Evolutionary conservation across 2,329 filamentous ascomycete genomes (phyloP).

Genomic region (Calonectria naviculata): DNA sequence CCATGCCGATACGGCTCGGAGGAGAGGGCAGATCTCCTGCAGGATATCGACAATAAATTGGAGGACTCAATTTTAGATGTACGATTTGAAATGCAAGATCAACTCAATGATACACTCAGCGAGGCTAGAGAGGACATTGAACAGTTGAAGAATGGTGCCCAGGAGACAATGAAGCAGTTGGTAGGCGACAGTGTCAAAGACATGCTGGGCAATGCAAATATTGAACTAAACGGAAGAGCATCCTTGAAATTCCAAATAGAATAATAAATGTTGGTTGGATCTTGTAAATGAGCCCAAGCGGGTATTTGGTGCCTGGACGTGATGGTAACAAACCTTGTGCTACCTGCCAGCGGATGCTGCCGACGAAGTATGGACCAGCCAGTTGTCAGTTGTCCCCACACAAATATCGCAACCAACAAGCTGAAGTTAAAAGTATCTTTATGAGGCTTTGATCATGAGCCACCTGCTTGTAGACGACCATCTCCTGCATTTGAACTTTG

Average conservation of each 20-base stretch:
- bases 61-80: not conserved
- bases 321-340: too few species aligned
- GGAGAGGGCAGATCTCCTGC: not conserved
- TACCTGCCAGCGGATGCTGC: too few species aligned
- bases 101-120: not conserved
- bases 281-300: not conserved
- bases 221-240: not conserved
- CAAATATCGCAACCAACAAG: too few species aligned
- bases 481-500: too few species aligned
- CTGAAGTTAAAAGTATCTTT: too few species aligned
- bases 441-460: too few species aligned
- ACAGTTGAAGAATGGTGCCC: not conserved
- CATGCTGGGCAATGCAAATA: not conserved
- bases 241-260: not conserved
- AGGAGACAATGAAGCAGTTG: not conserved
- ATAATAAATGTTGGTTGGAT: not conserved
- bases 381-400: too few species aligned
- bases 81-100: not conserved
- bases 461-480: too few species aligned
- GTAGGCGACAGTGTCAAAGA: conserved; percentile 1
- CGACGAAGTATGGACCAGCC: too few species aligned
- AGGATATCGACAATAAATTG: not conserved
- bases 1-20: not conserved
- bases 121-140: not conserved
- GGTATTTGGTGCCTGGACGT: too few species aligned